Base-by-base conservation (phyloP, 192 early-diverging fungal genomes). In the Spizellomyces sp. region DNA sequence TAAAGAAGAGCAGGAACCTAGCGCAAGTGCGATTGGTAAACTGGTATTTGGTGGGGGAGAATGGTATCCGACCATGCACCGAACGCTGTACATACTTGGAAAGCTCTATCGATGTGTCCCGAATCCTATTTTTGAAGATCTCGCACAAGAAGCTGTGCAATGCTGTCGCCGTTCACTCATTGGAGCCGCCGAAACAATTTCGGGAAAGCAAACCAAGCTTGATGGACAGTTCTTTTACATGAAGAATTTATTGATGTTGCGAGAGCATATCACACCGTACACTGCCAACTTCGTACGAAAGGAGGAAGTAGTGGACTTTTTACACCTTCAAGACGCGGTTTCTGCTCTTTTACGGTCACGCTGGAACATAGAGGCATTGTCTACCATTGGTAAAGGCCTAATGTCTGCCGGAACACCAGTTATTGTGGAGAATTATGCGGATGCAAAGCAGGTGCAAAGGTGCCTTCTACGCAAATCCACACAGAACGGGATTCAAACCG, bases 211-310 rank as follows among this genome's bases (percentile, higher is more conserved):
- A 81, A 85, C 67, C 27, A 84, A 70, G 57, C 55, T 88, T 8
- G 94, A 95, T 70, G 90, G 88, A 9, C 87, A 91, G 52, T 77
- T 94, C 15, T 95, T 95, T 74, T 78, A 93, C 54, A 93, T 95
- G 47, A 95, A 95, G 67, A 93, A 95, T 73, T 64, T 95, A n/a
- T 71, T 95, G 21, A 89, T 90, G 66, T 78, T 95, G 8, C 86
- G 93, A 48, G 94, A 95, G 45, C 91, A 93, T 64, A 90, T 94
- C 44, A 81, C 88, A 2, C 83, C 88, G 4, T 95, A 91, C 80
- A 90, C 91, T 63, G 84, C 85, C n/a, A 81, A 86, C 64, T 90
- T 94, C 73, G 83, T 93, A 8, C 89, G 91, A 48, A 87, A 88
- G 67, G 70, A 72, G 44, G 88, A 92, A 61, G 78, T 84, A 19